These are phyloP conservation scores for Phanerochaete sordida DNA, from an alignment of 768 basidiomycete genomes.

Conservation along the genomic window DNA sequence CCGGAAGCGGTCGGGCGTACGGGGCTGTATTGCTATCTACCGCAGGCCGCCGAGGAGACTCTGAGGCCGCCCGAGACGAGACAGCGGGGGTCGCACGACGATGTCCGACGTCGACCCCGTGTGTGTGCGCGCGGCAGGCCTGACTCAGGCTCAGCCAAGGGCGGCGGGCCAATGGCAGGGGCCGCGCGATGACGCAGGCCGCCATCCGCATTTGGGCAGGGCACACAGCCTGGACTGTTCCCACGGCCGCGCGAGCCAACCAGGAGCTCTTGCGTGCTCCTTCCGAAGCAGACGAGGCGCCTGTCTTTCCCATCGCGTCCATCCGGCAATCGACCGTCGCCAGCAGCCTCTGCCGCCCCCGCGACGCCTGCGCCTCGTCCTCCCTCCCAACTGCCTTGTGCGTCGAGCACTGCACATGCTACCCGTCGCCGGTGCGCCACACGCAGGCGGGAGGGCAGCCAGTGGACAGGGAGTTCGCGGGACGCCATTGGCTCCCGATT, in stretches of 20 bases:
- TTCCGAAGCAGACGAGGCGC: background rate
- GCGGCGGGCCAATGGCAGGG: background rate
- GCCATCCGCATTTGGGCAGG: background rate
- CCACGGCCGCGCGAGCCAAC: background rate
- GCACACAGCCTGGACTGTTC: background rate
- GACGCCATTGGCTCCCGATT: background rate
- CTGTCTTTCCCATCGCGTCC: slow-evolving; percentile 1
- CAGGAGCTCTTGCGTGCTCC: background rate
- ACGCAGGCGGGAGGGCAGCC: background rate
- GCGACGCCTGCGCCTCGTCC: background rate
- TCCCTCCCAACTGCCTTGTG: background rate
- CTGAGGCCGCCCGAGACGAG: too few species aligned
- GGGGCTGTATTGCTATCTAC: background rate
- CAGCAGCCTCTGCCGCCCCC: background rate
- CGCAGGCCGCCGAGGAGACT: background rate
- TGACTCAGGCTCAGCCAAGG: background rate
- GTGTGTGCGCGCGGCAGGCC: background rate
- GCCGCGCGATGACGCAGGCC: background rate
- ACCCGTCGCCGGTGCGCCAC: too few species aligned
- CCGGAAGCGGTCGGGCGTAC: background rate
- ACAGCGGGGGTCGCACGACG: slow-evolving; percentile 1
- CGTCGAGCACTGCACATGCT: too few species aligned
- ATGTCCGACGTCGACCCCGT: background rate
- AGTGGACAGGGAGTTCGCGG: background rate
- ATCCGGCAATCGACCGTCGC: background rate